phyloP scores from a whole-genome alignment of 2,329 filamentous ascomycete species.

The Sarocladiaceae sp. region DNA sequence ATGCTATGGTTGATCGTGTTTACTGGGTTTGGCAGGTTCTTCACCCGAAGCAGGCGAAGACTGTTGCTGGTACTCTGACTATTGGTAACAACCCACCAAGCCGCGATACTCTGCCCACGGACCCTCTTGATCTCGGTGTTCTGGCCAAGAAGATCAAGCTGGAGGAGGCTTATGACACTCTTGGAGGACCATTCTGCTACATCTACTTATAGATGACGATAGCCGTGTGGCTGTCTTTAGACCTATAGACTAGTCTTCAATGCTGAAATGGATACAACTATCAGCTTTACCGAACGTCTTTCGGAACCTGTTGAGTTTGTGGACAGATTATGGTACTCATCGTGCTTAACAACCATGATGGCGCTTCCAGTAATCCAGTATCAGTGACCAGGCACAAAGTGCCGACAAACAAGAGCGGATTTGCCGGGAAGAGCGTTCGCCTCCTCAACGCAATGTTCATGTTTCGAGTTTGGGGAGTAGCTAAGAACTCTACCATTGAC shows the following conservation, averaged over 20 bases:
- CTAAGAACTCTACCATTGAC: too few species aligned
- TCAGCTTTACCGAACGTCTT: too few species aligned
- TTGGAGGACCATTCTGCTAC: constrained; percentile 23
- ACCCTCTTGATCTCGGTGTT: constrained; percentile 18
- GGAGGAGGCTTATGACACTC: constrained; percentile 17
- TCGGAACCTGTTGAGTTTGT: too few species aligned
- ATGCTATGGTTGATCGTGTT: constrained; percentile 21
- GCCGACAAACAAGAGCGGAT: too few species aligned
- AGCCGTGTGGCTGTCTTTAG: neutral
- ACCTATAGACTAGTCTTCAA: neutral
- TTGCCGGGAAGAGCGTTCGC: too few species aligned
- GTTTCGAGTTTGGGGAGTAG: too few species aligned
- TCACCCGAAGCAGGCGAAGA: constrained; percentile 13
- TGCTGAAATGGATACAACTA: too few species aligned
- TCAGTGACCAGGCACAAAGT: too few species aligned
- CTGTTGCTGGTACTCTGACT: constrained; percentile 15
- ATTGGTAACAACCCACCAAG: constrained; percentile 16
- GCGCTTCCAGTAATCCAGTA: too few species aligned
- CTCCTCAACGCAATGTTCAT: too few species aligned
- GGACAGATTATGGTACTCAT: too few species aligned
- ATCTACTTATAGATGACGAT: constrained; percentile 17
- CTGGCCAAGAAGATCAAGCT: constrained; percentile 16
- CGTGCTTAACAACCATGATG: too few species aligned
- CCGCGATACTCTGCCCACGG: constrained; percentile 12
- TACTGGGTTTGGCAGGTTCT: constrained; percentile 19